These are phyloP conservation scores for Candida sp. DNA, from an alignment of 1,139 yeast species.

Conservation along the genomic window DNA sequence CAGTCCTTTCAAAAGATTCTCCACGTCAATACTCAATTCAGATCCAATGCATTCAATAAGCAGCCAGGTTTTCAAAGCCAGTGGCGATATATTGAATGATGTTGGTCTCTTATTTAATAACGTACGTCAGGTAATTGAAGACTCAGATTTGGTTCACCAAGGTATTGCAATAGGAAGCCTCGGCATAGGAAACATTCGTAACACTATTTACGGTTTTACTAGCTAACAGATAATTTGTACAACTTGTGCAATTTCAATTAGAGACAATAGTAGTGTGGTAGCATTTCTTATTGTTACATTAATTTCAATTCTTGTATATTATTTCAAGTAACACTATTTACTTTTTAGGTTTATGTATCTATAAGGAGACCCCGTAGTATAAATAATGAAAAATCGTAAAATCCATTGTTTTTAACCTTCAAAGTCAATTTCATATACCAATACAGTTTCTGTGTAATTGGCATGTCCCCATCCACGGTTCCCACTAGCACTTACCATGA, in stretches of 20 bases:
- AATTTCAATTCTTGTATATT: conserved; percentile 3
- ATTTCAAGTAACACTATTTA: not conserved
- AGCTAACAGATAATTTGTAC: conserved; percentile 3
- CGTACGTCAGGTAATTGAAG: conserved; percentile 11
- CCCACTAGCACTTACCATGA: conserved; percentile 90
- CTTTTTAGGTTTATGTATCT: not conserved
- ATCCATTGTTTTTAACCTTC: conserved; percentile 10
- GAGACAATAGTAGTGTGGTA: not conserved
- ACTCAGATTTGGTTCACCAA: conserved; percentile 14
- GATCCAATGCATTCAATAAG: conserved; percentile 6
- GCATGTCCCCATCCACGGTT: conserved; percentile 94
- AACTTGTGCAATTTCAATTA: not conserved
- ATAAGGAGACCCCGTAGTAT: not conserved
- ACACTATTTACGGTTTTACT: conserved; percentile 18
- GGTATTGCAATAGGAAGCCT: conserved; percentile 23
- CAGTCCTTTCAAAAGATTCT: conserved; percentile 6
- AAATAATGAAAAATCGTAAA: no score
- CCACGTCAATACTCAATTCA: conserved; percentile 6
- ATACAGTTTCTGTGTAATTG: conserved; percentile 69
- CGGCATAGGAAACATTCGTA: conserved; percentile 31
- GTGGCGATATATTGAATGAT: conserved; percentile 9
- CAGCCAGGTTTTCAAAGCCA: conserved; percentile 7
- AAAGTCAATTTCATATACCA: conserved; percentile 70
- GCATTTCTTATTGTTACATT: not conserved
- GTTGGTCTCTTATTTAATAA: conserved; percentile 12